These are phyloP conservation scores for Gyrodon lividus DNA, from an alignment of 768 basidiomycete genomes.

Conservation along the genomic window DNA sequence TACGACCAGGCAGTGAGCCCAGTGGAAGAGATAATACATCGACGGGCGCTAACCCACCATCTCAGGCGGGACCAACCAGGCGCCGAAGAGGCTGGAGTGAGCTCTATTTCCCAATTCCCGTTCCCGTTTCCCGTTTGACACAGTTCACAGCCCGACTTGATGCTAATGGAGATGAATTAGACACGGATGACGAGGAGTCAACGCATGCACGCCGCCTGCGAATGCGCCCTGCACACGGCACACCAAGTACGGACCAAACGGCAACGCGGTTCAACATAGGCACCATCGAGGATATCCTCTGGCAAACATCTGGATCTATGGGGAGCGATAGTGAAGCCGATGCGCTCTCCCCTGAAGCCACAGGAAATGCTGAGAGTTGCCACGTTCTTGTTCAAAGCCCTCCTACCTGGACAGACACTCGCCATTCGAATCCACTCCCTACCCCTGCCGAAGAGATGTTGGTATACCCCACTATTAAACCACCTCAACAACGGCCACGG, in stretches of 20 bases:
- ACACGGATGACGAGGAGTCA: slow-evolving; percentile 59
- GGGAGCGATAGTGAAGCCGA: slow-evolving; percentile 23
- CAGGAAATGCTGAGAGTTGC: slow-evolving; percentile 13
- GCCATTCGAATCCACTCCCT: slow-evolving; percentile 48
- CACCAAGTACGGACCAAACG: slow-evolving; percentile 24
- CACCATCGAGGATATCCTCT: slow-evolving; percentile 24
- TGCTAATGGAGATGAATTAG: slow-evolving; percentile 62
- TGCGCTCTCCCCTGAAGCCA: slow-evolving; percentile 17
- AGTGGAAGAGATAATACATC: slow-evolving; percentile 11
- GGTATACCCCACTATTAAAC: slow-evolving; percentile 17
- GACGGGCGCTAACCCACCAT: slow-evolving; percentile 6
- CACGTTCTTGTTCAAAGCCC: slow-evolving; percentile 11
- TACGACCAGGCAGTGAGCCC: slow-evolving; percentile 2
- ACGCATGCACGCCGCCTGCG: slow-evolving; percentile 53
- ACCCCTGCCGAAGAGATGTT: slow-evolving; percentile 57
- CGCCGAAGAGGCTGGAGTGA: slow-evolving; percentile 35
- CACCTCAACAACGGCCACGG: slow-evolving; percentile 4
- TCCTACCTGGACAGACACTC: slow-evolving; percentile 12
- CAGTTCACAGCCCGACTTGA: slow-evolving; percentile 34
- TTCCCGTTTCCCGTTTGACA: slow-evolving; percentile 8
- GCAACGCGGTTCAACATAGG: slow-evolving; percentile 28
- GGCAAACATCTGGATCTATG: slow-evolving; percentile 19
- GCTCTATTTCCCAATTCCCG: slow-evolving; percentile 4
- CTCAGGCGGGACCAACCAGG: slow-evolving; percentile 20
- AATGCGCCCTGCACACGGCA: slow-evolving; percentile 31